Conservation (phyloP, 2,329 filamentous ascomycete genomes). For the Alternaria consortialis region DNA sequence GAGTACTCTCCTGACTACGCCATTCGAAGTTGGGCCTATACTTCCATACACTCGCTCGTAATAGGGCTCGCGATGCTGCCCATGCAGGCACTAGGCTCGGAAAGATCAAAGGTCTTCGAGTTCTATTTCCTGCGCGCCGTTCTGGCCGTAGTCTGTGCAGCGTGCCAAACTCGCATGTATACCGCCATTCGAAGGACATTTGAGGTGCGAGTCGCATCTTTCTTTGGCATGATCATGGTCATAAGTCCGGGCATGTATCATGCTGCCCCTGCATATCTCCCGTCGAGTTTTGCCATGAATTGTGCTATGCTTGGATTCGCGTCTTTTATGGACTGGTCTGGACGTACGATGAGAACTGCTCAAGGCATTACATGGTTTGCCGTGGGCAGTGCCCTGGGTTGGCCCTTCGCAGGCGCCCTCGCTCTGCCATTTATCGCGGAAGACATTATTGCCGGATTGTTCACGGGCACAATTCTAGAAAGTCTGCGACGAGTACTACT, state of each 20-base stretch:
- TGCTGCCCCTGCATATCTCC: conserved; percentile 84
- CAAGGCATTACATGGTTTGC: conserved; percentile 92
- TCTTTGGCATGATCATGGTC: conserved; percentile 79
- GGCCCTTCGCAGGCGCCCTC: conserved; percentile 91
- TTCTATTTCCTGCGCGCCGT: conserved; percentile 87
- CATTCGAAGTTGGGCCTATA: conserved; percentile 94
- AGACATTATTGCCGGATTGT: conserved; percentile 67
- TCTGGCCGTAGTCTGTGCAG: conserved; percentile 78
- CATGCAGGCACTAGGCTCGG: conserved; percentile 34
- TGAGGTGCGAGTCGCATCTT: conserved; percentile 82
- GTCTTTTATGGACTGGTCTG: conserved; percentile 89
- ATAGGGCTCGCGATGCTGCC: conserved; percentile 71
- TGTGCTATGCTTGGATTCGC: conserved; percentile 84
- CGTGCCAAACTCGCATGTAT: conserved; percentile 84
- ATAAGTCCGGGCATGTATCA: conserved; percentile 94
- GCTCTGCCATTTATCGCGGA: conserved; percentile 82
- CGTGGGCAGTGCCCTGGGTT: conserved; percentile 83
- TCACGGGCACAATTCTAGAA: conserved; percentile 67
- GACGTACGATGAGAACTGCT: conserved; percentile 75
- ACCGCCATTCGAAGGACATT: conserved; percentile 77
- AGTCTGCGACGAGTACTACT: conserved; percentile 68
- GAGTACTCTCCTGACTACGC: conserved; percentile 96
- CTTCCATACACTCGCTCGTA: conserved; percentile 78
- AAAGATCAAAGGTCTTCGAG: conserved; percentile 63
- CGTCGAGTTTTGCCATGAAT: conserved; percentile 98